Conservation (phyloP, 768 basidiomycete species). For the Lyophyllum shimeji region DNA sequence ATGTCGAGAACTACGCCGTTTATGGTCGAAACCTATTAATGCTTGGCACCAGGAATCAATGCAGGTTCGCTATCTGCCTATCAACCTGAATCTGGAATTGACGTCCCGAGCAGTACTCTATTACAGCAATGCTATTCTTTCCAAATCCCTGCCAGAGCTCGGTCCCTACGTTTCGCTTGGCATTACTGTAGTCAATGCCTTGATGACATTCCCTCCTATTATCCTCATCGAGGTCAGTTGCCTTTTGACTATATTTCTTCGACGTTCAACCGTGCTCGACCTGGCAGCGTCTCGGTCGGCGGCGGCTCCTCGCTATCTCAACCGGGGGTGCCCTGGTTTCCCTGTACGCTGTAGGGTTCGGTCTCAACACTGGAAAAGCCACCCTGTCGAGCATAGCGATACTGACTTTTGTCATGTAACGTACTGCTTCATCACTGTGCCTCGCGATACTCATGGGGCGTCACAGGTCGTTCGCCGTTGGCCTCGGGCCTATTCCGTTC, state of each 20-base stretch:
- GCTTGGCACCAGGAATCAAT: constrained; percentile 59
- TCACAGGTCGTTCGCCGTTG: constrained; percentile 79
- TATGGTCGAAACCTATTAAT: constrained; percentile 5
- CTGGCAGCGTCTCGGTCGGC: constrained; percentile 69
- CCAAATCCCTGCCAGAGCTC: constrained; percentile 72
- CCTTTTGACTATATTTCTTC: not conserved
- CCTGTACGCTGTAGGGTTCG: constrained; percentile 65
- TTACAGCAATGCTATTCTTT: constrained; percentile 88
- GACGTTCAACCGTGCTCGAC: not conserved
- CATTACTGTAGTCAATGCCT: constrained; percentile 82
- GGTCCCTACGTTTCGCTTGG: constrained; percentile 84
- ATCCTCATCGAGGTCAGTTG: constrained; percentile 77
- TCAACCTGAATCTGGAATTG: not conserved
- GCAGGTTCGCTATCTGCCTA: constrained; percentile 43
- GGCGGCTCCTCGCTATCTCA: constrained; percentile 65
- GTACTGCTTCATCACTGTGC: not conserved
- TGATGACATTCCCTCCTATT: constrained; percentile 84
- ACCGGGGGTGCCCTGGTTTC: constrained; percentile 65
- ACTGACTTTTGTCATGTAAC: constrained; percentile 75
- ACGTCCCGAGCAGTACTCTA: constrained; percentile 64
- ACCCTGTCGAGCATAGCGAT: constrained; percentile 72
- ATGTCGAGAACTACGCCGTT: constrained; percentile 7
- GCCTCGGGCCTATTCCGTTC: constrained; percentile 91
- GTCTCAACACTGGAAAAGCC: constrained; percentile 60
- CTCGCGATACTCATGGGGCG: not conserved